Percentiles rank a stretch among this genome's conserved stretches.
These are phyloP conservation scores for Beta corolliflora DNA, from an alignment of 179 eudicot genomes.

Conservation along the genomic window DNA sequence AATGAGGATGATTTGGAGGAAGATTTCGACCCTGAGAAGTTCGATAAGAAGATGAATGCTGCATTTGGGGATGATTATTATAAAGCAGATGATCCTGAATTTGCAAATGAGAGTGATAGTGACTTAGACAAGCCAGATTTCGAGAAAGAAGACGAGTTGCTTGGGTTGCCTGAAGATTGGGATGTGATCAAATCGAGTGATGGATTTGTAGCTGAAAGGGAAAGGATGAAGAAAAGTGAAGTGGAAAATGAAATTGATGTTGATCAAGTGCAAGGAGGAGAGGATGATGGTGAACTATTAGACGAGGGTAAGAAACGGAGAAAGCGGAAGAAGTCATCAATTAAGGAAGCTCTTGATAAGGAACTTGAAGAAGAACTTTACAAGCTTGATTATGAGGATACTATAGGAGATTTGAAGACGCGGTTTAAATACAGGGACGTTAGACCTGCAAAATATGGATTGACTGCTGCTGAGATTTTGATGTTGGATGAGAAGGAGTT, in stretches of 20 bases:
- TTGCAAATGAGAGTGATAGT: conserved; percentile 61
- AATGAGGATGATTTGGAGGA: conserved; percentile 81
- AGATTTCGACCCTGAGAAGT: conserved; percentile 82
- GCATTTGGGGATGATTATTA: conserved; percentile 72
- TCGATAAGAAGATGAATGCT: conserved; percentile 74
- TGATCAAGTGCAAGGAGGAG: conserved; percentile 31
- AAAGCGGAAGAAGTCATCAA: conserved; percentile 54
- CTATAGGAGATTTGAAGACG: conserved; percentile 82
- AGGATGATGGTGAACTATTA: conserved; percentile 27
- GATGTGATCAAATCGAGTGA: conserved; percentile 52
- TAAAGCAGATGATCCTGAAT: conserved; percentile 70
- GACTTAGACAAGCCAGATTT: conserved; percentile 82
- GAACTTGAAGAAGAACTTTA: conserved; percentile 75
- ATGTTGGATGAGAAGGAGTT: conserved; percentile 78
- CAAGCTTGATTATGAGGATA: conserved; percentile 88
- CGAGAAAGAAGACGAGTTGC: conserved; percentile 82
- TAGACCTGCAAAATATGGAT: conserved; percentile 53
- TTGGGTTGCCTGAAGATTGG: conserved; percentile 88
- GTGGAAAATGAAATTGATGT: conserved; percentile 24
- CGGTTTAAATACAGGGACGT: conserved; percentile 81
- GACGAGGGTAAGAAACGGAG: conserved; percentile 35
- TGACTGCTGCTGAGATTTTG: conserved; percentile 59
- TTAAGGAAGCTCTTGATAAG: conserved; percentile 58
- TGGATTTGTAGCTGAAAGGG: conserved; percentile 63
- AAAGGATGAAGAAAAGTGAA: conserved; percentile 41